Percentiles rank a stretch among this genome's conserved stretches.
phyloP scores from a whole-genome alignment of 1,284 basidiomycete genomes.

The Pulveroboletus sp. region DNA sequence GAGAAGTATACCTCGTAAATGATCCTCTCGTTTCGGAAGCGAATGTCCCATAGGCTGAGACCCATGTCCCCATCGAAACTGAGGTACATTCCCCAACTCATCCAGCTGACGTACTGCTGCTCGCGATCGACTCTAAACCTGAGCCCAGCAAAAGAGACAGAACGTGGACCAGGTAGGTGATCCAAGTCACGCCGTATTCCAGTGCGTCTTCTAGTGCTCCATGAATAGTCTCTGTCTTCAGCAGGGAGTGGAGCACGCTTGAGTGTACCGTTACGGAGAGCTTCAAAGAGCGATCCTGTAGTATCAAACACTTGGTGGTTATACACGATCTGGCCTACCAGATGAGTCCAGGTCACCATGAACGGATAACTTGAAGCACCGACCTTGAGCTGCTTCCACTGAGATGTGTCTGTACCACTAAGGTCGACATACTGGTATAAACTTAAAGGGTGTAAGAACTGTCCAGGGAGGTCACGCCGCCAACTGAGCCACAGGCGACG shows the following conservation, averaged over 20 bases:
- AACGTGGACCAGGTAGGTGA: conserved; percentile 60
- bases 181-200: conserved; percentile 54
- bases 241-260: conserved; percentile 40
- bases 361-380: conserved; percentile 1
- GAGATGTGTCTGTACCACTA: conserved; percentile 51
- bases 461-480: conserved; percentile 50
- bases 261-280: conserved; percentile 56
- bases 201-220: conserved; percentile 50
- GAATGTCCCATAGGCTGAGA: conserved; percentile 64
- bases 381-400: conserved; percentile 56
- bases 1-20: conserved; percentile 55
- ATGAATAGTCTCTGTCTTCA: conserved; percentile 37
- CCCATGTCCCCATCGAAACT: conserved; percentile 70
- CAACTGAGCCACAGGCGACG: conserved; percentile 54
- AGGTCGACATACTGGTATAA: conserved; percentile 61
- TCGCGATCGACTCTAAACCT: conserved; percentile 57
- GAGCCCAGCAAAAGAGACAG: conserved; percentile 57
- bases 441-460: conserved; percentile 54
- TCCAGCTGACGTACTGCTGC: conserved; percentile 61
- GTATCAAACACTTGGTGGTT: conserved; percentile 56
- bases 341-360: neutral
- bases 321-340: conserved; percentile 51
- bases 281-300: conserved; percentile 50
- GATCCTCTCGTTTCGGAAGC: conserved; percentile 60
- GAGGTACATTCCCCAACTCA: conserved; percentile 63